Base-by-base conservation (phyloP, 208 protist genomes). In the Crithidia brevicula region DNA sequence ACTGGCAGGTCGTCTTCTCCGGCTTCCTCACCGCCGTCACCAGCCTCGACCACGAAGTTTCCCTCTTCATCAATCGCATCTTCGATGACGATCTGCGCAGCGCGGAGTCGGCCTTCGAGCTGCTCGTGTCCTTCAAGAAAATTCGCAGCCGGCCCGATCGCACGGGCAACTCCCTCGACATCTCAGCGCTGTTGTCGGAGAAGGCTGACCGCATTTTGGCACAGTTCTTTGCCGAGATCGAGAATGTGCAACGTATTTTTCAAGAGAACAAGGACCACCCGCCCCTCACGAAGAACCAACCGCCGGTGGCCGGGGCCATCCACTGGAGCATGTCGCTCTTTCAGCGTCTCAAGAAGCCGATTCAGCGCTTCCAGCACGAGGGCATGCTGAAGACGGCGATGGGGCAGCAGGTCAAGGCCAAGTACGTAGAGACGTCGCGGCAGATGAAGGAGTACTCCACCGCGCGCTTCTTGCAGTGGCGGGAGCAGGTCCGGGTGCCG, bases 321-420 rank as follows among this genome's bases (percentile, higher is more conserved):
- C 93, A 98, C 78, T 99, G 98, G 98, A 97, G 96, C 54, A 93
- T 95, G 49, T 98, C 95, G 11, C 88, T 99, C 47, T 99, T 99
- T 69, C 86, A 98, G 66, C 83, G 96, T 50, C 88, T 99, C 45
- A 99, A 99, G 81, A 98, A 96, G 75, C 91, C 98, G 8, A 98
- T 99, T 31, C 54, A 98, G 53, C 86, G 91, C 42, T 99, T 99
- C 62, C 86, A 99, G 74, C 69, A 83, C 51, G 85, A 98, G 53
- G 85, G 88, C n/a, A 96, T 99, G 85, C 74, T 98, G 25, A 72
- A 52, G n/a, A 95, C 91, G 10, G 72, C 91, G 40, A 89, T 97
- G 81, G 97, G 97, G 31, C 81, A 90, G 53, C 81, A 91, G 56
- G 89, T 98, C n/a, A 85, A 87, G 63, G 73, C 86, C 22, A 95